Evolutionary conservation across 2,329 filamentous ascomycete genomes (phyloP), one percentile per base, ranked within the genome.

Genomic region (Cytospora leucostoma): DNA sequence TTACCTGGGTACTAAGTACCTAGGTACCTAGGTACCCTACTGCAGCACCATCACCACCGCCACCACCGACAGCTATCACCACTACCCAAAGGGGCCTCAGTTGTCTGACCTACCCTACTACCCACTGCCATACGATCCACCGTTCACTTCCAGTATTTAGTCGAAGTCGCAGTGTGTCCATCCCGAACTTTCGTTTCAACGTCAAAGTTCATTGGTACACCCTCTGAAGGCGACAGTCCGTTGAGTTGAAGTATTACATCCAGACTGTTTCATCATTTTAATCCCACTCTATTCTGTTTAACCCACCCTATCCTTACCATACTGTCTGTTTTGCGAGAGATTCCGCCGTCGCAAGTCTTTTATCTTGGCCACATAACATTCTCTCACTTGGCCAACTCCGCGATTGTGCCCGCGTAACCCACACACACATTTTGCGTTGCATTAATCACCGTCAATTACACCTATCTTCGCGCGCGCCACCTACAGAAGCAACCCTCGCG

Each of bases 191-290:
- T 11, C 17, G 44, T 47, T 7, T 19, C 40, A 47, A 19, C 21
- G 8, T 11, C 44, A 21, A 21, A n/a, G n/a, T 47, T 47, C 44
- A 12, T 47, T 21, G n/a, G n/a, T n/a, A n/a, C 2, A 47, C n/a
- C n/a, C 19, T 47, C 44, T 21, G 44, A 44, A 47, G 1, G n/a
- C 7, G 19, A 34, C 37, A 17, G 38, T 38, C 15, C 11, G 7
- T 27, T 32, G 59, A 19, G 32, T 37, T 11, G 19, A 33, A 37
- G 37, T 21, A 37, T 55, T n/a, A 33, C 44, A 10, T 47, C 7
- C 6, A 47, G 13, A 21, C n/a, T 21, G n/a, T 21, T 47, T n/a
- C 10, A 61, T 50, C 51, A 61, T 61, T 21, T 38, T 61, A 61
- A 27, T 27, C 27, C 27, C 27, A 27, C 27, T 27, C 27, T 27